Base-by-base conservation (phyloP, 1,284 basidiomycete genomes). In the Kwoniella shivajii region DNA sequence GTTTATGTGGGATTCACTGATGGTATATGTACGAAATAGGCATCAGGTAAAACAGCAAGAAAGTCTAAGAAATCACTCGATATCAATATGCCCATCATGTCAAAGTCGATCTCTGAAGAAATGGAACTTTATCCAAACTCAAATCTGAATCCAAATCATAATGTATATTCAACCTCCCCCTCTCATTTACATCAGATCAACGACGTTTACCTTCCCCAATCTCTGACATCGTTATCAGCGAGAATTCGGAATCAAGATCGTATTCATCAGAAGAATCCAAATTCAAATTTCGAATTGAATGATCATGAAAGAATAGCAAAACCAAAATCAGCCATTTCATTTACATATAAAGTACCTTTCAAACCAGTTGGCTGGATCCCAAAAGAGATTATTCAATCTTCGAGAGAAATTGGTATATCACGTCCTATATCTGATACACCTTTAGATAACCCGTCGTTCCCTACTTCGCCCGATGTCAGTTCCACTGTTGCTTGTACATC, bases 311-410 rank as follows among this genome's bases (percentile, higher is more conserved):
- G 20, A n/a, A 48, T 14, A 13, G 29, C n/a, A 42, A 43, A 44
- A 4, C 33, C 50, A 11, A 52, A 50, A 50, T 38, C 49, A 6
- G 49, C 49, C 13, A 39, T 33, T 20, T 38, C 49, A 31, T 47
- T 34, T 36, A 30, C 45, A 34, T 52, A 52, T 22, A 11, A 20
- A 13, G n/a, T 52, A 26, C 50, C 50, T n/a, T 20, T 34, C n/a
- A 43, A 31, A 26, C 34, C 36, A 24, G 22, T n/a, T 20, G 37
- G 27, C 18, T 52, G 50, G 50, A 20, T 52, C 13, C 50, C 50
- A 9, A 43, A 34, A 16, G 50, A 52, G 33, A 29, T 52, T 6
- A 22, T 52, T 29, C 13, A 14, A 26, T 44, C 9, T 4, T 52
- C 50, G 13, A 43, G 50, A 29, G 42, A 43, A 26, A 45, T 52